Conservation (phyloP, 2,329 filamentous ascomycete species). For the Colletotrichum sp. region DNA sequence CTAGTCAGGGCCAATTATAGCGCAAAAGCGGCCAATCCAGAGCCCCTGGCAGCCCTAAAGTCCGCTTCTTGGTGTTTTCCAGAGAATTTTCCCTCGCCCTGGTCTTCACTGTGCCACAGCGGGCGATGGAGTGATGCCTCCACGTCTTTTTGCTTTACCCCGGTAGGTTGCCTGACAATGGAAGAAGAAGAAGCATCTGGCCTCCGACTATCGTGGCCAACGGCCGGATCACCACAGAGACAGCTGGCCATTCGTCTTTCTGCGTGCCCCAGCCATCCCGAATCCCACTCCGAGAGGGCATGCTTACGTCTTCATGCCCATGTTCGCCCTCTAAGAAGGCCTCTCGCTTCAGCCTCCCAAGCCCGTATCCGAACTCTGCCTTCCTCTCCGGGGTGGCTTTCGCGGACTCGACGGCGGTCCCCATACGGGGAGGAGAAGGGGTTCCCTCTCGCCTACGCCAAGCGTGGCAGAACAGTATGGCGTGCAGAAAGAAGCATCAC, state of each 20-base stretch:
- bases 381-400: background rate
- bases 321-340: background rate
- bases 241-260: background rate
- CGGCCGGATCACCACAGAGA: constrained; percentile 5
- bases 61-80: background rate
- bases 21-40: background rate
- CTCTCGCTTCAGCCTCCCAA: background rate
- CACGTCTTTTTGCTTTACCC: background rate
- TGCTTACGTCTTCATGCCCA: background rate
- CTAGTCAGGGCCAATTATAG: constrained; percentile 10
- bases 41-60: background rate
- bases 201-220: background rate
- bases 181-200: background rate
- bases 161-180: background rate
- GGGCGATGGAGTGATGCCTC: background rate
- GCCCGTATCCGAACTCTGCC: constrained; percentile 1
- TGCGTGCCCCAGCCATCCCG: background rate
- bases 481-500: constrained; percentile 6
- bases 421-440: background rate
- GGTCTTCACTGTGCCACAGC: background rate
- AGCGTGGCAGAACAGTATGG: constrained; percentile 1
- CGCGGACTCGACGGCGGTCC: background rate
- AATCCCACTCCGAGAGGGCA: background rate
- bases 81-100: background rate
- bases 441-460: background rate